A percentile compares a stretch with the other conserved stretches of the same genome.
These are phyloP conservation scores for Protomyces macrosporus DNA, from an alignment of 1,139 yeast genomes.

Conservation along the genomic window DNA sequence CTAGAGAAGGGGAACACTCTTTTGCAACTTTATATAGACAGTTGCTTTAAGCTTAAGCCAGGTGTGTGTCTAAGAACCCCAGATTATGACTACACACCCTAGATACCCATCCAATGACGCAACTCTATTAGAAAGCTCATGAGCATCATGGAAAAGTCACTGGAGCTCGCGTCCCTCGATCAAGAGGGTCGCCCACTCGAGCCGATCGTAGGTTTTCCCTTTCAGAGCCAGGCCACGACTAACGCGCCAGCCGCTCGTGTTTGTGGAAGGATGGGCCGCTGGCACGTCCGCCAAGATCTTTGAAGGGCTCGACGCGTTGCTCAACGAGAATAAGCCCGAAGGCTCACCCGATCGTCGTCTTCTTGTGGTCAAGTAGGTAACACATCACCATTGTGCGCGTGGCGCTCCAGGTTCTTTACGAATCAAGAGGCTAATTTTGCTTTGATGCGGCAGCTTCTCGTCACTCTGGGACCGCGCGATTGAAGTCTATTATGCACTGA, in stretches of 20 bases:
- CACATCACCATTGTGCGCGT: not conserved
- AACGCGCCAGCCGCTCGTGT: conserved; percentile 6
- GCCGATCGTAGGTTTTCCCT: not conserved
- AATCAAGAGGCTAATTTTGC: too few species aligned
- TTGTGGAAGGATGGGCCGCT: conserved; percentile 23
- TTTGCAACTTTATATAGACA: too few species aligned
- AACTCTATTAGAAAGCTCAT: too few species aligned
- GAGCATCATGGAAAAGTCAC: not conserved
- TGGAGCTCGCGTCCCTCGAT: not conserved
- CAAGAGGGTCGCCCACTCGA: not conserved
- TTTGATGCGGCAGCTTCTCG: conserved; percentile 16
- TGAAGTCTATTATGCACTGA: conserved; percentile 18
- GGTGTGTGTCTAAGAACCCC: too few species aligned
- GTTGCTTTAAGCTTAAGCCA: too few species aligned
- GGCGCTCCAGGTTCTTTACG: too few species aligned
- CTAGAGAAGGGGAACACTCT: too few species aligned
- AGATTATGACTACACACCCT: too few species aligned
- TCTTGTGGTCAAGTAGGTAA: conserved; percentile 7
- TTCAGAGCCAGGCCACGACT: not conserved
- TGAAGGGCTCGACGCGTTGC: conserved; percentile 7
- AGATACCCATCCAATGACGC: too few species aligned
- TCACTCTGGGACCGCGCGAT: conserved; percentile 20
- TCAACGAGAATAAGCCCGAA: not conserved
- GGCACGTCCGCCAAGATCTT: conserved; percentile 25
- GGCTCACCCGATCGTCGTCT: conserved; percentile 8